phyloP scores from a whole-genome alignment of 441 rosid genomes.

The Manihot esculenta region DNA sequence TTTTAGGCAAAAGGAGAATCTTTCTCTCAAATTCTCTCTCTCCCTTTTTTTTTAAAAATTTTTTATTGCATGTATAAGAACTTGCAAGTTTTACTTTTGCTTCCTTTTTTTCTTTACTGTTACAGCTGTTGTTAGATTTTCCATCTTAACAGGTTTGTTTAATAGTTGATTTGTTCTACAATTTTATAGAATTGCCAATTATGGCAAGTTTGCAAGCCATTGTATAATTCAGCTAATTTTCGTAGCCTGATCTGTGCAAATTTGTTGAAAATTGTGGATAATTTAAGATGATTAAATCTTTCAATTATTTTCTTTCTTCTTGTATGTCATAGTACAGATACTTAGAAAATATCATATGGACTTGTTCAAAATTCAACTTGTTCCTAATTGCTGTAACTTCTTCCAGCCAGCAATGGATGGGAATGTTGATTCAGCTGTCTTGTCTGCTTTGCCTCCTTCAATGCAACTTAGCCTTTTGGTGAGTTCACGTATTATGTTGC shows the following conservation, averaged over 20 bases:
- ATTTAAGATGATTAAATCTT: background rate
- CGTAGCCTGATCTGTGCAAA: background rate
- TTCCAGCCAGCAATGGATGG: conserved; percentile 66
- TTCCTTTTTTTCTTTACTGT: background rate
- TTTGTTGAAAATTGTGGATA: background rate
- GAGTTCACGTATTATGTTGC: conserved; percentile 30
- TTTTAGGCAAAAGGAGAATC: background rate
- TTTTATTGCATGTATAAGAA: background rate
- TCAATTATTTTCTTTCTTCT: background rate
- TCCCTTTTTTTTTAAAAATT: no score
- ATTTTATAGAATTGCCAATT: background rate
- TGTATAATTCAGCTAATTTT: background rate
- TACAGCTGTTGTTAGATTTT: background rate
- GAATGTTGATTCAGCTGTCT: conserved; percentile 72
- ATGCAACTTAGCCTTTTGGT: conserved; percentile 83
- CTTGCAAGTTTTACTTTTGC: background rate
- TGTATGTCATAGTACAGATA: background rate
- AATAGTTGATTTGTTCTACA: no score
- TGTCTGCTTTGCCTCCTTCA: conserved; percentile 89
- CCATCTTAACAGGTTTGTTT: background rate
- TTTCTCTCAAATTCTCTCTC: background rate
- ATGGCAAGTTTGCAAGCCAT: background rate
- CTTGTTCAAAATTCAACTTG: background rate
- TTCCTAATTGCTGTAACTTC: background rate
- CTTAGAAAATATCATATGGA: background rate